These are phyloP conservation scores for Agrostemma githago DNA, from an alignment of 148 eudicot species.

Conservation along the genomic window DNA sequence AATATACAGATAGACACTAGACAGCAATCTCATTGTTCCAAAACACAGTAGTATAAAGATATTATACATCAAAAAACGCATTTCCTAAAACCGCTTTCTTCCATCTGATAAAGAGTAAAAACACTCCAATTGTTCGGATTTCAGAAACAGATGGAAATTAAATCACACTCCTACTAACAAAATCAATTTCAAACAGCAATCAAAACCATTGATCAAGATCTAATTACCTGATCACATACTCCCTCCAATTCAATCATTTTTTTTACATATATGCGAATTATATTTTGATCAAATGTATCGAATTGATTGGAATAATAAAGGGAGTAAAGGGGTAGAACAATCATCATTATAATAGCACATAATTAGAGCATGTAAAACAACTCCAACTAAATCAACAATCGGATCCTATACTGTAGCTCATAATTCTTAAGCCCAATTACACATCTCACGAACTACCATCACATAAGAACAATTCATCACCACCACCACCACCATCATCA, in stretches of 20 bases:
- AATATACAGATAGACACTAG: background rate
- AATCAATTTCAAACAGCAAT: background rate
- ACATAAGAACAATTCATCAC: constrained; percentile 2
- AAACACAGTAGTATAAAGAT: background rate
- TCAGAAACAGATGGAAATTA: background rate
- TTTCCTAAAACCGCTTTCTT: background rate
- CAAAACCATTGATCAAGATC: constrained; percentile 7
- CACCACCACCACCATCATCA: background rate
- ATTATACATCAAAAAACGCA: background rate
- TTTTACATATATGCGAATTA: too few species aligned
- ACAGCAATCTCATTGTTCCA: background rate
- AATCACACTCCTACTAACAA: background rate
- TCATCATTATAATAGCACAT: background rate
- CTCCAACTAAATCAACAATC: background rate
- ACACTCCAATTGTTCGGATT: constrained; percentile 1
- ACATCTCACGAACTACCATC: constrained; percentile 1
- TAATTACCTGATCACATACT: background rate
- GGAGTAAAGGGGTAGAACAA: background rate
- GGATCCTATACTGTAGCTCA: too few species aligned
- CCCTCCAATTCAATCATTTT: too few species aligned
- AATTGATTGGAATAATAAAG: too few species aligned
- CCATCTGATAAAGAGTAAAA: background rate
- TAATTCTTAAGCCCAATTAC: background rate
- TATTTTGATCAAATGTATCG: too few species aligned
- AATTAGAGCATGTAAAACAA: background rate